These are phyloP conservation scores for Fusarium verticillioides DNA, from an alignment of 2,329 filamentous ascomycete species.

Conservation along the genomic window DNA sequence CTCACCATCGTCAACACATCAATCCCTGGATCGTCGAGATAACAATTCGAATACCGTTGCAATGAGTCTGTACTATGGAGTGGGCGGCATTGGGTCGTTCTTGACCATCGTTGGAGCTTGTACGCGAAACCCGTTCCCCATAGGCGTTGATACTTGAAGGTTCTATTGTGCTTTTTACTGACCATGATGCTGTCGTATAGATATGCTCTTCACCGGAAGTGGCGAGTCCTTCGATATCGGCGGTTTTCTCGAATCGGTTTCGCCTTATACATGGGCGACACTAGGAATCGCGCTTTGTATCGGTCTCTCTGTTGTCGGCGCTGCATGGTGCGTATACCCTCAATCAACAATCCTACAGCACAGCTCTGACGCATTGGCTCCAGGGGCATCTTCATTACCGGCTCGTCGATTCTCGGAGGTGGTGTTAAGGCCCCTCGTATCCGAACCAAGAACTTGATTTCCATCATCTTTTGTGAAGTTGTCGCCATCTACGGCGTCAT, in stretches of 20 bases:
- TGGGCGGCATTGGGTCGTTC: conserved; percentile 74
- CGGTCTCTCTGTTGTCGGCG: conserved; percentile 93
- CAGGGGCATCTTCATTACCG: conserved; percentile 99
- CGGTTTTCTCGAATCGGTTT: conserved; percentile 92
- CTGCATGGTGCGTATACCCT: conserved; percentile 80
- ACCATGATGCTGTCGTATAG: conserved; percentile 59
- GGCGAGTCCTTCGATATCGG: conserved; percentile 98
- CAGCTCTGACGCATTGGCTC: conserved; percentile 30
- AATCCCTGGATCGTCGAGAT: conserved; percentile 37
- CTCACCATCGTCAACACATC: conserved; percentile 33
- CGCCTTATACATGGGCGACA: conserved; percentile 92
- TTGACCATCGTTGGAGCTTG: conserved; percentile 81
- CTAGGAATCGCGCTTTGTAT: conserved; percentile 94
- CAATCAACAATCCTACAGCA: conserved; percentile 7
- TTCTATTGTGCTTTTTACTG: conserved; percentile 20
- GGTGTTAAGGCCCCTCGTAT: conserved; percentile 97
- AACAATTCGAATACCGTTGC: conserved; percentile 46
- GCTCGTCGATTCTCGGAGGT: conserved; percentile 95
- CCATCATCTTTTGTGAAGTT: conserved; percentile 99
- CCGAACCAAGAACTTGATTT: conserved; percentile 99
- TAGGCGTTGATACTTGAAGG: conserved; percentile 8
- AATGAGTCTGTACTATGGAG: conserved; percentile 80
- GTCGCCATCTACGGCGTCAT: conserved; percentile 99
- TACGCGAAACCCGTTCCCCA: conserved; percentile 60
- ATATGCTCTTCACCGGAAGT: conserved; percentile 98